Percentiles rank a stretch among this genome's conserved stretches.
Conservation (phyloP, 192 early-diverging fungal genomes). For the Gigaspora rosea region DNA sequence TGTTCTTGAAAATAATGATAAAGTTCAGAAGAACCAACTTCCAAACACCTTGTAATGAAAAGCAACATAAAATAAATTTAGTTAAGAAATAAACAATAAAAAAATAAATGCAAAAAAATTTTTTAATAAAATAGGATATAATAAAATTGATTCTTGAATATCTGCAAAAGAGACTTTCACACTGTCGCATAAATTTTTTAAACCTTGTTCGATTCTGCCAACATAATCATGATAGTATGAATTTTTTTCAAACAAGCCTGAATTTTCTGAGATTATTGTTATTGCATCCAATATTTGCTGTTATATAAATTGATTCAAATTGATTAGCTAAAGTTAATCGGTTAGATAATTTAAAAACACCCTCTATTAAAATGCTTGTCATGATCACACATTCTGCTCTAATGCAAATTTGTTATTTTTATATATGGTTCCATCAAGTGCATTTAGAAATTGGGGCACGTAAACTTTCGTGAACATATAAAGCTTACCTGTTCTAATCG, state of each 20-base stretch:
- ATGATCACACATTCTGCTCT: too few species aligned
- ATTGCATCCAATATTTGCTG: constrained; percentile 50
- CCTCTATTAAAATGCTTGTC: too few species aligned
- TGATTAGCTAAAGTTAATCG: constrained; percentile 5
- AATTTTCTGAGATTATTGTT: constrained; percentile 49
- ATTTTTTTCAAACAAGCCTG: constrained; percentile 49
- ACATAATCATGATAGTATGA: constrained; percentile 52
- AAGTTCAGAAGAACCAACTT: too few species aligned
- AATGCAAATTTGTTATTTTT: too few species aligned
- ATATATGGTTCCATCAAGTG: too few species aligned
- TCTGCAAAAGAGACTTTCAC: constrained; percentile 55
- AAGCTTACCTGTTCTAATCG: constrained; percentile 18
- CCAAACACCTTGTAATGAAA: too few species aligned
- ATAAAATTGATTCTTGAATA: constrained; percentile 51
- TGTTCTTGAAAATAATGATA: too few species aligned
- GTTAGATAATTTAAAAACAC: constrained; percentile 34
- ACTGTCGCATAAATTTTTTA: constrained; percentile 49
- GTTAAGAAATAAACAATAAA: too few species aligned
- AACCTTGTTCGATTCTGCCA: constrained; percentile 45
- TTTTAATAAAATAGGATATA: constrained; percentile 34
- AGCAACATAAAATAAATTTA: too few species aligned
- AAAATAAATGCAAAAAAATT: neutral
- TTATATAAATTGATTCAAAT: neutral
- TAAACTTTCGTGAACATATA: neutral
- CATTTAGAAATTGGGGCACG: too few species aligned